Evolutionary conservation across 2,329 filamentous ascomycete genomes (phyloP).

Genomic region (Penicillium brevicompactum): DNA sequence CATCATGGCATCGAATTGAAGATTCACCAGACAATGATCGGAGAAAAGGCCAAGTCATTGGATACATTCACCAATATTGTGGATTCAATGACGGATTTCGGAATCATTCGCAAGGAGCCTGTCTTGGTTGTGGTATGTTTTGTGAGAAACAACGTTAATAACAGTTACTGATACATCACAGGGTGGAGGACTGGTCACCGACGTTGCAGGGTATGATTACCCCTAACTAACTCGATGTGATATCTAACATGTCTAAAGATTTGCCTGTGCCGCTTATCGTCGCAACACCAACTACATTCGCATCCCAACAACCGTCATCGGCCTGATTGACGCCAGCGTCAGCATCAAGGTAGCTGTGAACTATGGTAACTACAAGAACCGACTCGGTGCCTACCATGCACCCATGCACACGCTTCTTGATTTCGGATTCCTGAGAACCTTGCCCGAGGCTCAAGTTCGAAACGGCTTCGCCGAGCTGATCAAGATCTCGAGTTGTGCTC

Average conservation of each 20-base stretch:
- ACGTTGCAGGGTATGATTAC: background rate
- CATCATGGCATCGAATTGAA: background rate
- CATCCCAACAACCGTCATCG: constrained; percentile 73
- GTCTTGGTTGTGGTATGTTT: constrained; percentile 2
- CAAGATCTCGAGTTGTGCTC: constrained; percentile 5
- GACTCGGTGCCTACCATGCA: constrained; percentile 58
- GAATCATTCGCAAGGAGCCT: constrained; percentile 5
- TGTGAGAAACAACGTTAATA: background rate
- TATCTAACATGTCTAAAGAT: background rate
- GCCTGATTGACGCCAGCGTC: constrained; percentile 73
- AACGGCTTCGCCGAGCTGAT: constrained; percentile 6
- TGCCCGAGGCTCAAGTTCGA: constrained; percentile 4
- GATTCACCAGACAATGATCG: constrained; percentile 6
- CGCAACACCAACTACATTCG: constrained; percentile 74
- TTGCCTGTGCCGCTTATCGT: constrained; percentile 52
- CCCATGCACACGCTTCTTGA: background rate
- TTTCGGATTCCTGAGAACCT: constrained; percentile 1
- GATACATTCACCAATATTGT: constrained; percentile 3
- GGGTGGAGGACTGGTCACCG: background rate
- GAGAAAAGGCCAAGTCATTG: constrained; percentile 5
- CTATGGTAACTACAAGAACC: constrained; percentile 75
- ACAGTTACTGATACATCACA: background rate
- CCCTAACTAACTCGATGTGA: background rate
- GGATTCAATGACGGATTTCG: constrained; percentile 5
- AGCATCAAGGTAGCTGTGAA: constrained; percentile 80